Percentiles rank a stretch among this genome's conserved stretches.
Conservation (phyloP, 257 asterid species). For the Pogostemon cablin region DNA sequence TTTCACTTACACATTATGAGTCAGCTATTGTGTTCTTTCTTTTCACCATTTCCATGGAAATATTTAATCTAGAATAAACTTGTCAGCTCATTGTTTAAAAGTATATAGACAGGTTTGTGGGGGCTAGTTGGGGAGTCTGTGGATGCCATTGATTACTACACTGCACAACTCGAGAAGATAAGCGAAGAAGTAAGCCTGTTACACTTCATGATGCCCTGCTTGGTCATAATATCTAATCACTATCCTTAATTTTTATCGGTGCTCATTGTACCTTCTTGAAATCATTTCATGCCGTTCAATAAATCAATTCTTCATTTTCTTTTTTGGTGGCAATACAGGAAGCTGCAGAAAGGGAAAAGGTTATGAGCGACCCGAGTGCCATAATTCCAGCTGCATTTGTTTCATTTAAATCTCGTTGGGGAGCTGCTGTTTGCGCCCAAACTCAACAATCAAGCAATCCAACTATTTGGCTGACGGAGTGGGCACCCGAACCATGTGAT, state of each 20-base stretch:
- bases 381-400: conserved; percentile 95
- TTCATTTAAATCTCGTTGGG: conserved; percentile 90
- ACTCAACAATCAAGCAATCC: conserved; percentile 92
- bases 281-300: background rate
- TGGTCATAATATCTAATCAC: background rate
- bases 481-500: conserved; percentile 98
- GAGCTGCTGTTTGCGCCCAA: conserved; percentile 96
- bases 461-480: conserved; percentile 87
- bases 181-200: conserved; percentile 62
- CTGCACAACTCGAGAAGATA: conserved; percentile 61
- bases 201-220: conserved; percentile 27
- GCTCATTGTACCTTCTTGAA: background rate
- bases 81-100: conserved; percentile 37
- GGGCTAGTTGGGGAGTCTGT: conserved; percentile 81
- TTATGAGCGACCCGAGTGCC: conserved; percentile 69
- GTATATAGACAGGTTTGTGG: conserved; percentile 88
- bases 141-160: conserved; percentile 87
- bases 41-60: background rate
- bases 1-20: conserved; percentile 23
- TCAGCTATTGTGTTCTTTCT: background rate
- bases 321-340: conserved; percentile 53
- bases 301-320: background rate
- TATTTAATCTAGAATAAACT: conserved; percentile 16
- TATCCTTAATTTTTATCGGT: background rate
- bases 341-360: conserved; percentile 76